These are phyloP conservation scores for Adenanthera pavonina DNA, from an alignment of 306 rosid genomes.

Conservation along the genomic window DNA sequence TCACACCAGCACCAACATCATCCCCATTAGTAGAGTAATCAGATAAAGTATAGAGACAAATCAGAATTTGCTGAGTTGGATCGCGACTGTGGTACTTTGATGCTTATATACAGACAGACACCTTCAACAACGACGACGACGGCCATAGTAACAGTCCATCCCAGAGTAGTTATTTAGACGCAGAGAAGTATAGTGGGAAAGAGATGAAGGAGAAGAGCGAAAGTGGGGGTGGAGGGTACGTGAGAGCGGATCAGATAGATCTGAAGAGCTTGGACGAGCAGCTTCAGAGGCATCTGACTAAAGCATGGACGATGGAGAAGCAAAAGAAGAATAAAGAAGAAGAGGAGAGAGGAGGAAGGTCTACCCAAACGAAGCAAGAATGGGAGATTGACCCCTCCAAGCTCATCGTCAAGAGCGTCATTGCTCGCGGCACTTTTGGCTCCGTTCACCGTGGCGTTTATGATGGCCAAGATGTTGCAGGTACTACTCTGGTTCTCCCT, in stretches of 20 bases:
- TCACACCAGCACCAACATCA: conserved; percentile 28
- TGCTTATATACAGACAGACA: background rate
- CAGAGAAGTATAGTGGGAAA: background rate
- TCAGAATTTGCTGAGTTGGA: conserved; percentile 34
- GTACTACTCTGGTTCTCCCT: conserved; percentile 39
- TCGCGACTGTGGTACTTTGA: background rate
- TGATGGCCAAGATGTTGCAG: conserved; percentile 92
- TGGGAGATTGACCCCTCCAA: conserved; percentile 99
- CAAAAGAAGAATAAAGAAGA: conserved; percentile 64
- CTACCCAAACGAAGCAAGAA: conserved; percentile 63
- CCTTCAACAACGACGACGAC: conserved; percentile 13
- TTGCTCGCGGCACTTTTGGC: conserved; percentile 99
- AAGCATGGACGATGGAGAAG: conserved; percentile 96
- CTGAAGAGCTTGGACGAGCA: conserved; percentile 99
- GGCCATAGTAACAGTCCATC: background rate
- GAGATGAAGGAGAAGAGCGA: conserved; percentile 91
- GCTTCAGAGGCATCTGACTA: conserved; percentile 88
- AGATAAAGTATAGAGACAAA: background rate
- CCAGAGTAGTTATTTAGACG: background rate
- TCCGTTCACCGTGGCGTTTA: conserved; percentile 97
- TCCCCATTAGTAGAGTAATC: conserved; percentile 17
- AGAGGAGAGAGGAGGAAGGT: conserved; percentile 54
- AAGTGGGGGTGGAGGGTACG: conserved; percentile 77
- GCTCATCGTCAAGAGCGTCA: conserved; percentile 73
- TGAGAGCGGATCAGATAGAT: conserved; percentile 99